Percentiles rank a stretch among this genome's conserved stretches.
phyloP scores from a whole-genome alignment of 2,329 filamentous ascomycete genomes.

The Huntiella abstrusa region DNA sequence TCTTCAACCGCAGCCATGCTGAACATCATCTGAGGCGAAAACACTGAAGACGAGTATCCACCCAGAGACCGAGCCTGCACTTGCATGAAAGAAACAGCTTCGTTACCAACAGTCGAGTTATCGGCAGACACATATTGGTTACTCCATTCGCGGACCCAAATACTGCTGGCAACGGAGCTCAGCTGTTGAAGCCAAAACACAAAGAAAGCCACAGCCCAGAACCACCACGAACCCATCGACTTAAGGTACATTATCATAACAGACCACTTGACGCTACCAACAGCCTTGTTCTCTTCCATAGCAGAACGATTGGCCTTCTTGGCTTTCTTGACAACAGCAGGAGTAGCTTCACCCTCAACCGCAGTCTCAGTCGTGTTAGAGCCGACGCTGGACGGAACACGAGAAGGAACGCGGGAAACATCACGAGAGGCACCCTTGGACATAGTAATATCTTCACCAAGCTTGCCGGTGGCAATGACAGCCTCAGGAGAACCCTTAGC shows the following conservation, averaged over 20 bases:
- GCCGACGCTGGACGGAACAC: constrained; percentile 56
- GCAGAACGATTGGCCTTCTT: constrained; percentile 28
- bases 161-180: constrained; percentile 67
- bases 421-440: constrained; percentile 51
- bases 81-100: constrained; percentile 1
- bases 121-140: constrained; percentile 55
- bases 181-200: constrained; percentile 73
- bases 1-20: constrained; percentile 1
- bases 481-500: constrained; percentile 60
- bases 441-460: constrained; percentile 67
- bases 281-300: constrained; percentile 60
- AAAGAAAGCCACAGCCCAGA: constrained; percentile 59
- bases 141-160: constrained; percentile 92
- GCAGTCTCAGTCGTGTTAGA: constrained; percentile 40
- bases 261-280: constrained; percentile 70
- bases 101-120: constrained; percentile 7
- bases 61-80: constrained; percentile 3
- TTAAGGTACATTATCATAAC: constrained; percentile 72
- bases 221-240: constrained; percentile 94
- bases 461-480: constrained; percentile 68
- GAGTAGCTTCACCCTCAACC: constrained; percentile 19
- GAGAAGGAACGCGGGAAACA: constrained; percentile 57
- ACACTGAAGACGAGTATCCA: constrained; percentile 2
- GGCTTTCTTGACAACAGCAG: constrained; percentile 27
- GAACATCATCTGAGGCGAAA: constrained; percentile 6